Evolutionary conservation across 2,329 filamentous ascomycete species (phyloP).

Genomic region (Sordariomycetes sp.): DNA sequence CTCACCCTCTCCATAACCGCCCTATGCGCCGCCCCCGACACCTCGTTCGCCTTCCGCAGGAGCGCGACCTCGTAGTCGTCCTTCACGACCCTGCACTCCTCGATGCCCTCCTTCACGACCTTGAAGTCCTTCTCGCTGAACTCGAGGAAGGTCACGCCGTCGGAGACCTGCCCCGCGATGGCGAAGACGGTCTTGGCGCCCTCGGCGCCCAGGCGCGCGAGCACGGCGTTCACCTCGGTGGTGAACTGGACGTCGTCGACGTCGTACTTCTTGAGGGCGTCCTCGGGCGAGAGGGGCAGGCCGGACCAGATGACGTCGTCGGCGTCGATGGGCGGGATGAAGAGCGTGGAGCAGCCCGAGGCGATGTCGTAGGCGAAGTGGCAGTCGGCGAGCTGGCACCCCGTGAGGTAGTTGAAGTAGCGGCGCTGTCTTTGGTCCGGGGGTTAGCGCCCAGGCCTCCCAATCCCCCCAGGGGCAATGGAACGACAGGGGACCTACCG

Average conservation of each 20-base stretch:
- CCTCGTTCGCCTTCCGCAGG: conserved; percentile 59
- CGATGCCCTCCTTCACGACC: conserved; percentile 51
- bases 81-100: conserved; percentile 60
- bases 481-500: conserved; percentile 36
- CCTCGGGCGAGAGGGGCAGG: conserved; percentile 64
- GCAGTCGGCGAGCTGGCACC: conserved; percentile 70
- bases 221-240: conserved; percentile 64
- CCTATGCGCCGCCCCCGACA: conserved; percentile 58
- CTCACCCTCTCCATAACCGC: conserved; percentile 51
- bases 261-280: conserved; percentile 69
- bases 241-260: conserved; percentile 68
- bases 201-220: conserved; percentile 39
- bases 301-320: conserved; percentile 91
- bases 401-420: conserved; percentile 90
- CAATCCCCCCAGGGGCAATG: not conserved
- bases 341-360: conserved; percentile 66
- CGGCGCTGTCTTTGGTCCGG: conserved; percentile 63
- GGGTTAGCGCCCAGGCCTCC: not conserved
- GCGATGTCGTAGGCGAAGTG: conserved; percentile 73
- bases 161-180: conserved; percentile 68
- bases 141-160: conserved; percentile 58
- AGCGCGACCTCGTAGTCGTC: conserved; percentile 65
- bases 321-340: conserved; percentile 82
- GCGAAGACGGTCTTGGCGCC: conserved; percentile 51
- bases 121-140: conserved; percentile 54